Evolutionary conservation across 192 early-diverging fungal genomes (phyloP).

Genomic region (Coemansia sp.): DNA sequence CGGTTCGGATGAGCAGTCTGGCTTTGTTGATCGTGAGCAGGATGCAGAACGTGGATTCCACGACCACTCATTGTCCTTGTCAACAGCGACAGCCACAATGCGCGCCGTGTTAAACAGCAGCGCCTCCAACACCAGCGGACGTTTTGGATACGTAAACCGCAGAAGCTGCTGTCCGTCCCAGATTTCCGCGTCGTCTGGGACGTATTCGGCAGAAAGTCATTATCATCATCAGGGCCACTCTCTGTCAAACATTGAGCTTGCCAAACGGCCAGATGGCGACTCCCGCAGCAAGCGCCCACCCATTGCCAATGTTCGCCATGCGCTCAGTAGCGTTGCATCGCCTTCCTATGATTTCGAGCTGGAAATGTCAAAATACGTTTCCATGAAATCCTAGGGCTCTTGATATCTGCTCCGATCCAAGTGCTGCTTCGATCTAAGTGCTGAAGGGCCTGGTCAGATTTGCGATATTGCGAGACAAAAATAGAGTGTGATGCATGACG

Average conservation of each 20-base stretch:
- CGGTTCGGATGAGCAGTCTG: neutral
- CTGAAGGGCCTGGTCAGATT: too few relatives aligned
- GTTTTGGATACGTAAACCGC: conserved; percentile 8
- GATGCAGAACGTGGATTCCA: neutral
- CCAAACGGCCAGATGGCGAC: neutral
- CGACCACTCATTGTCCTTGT: conserved; percentile 2
- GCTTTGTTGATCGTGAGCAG: neutral
- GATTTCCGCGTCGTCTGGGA: conserved; percentile 7
- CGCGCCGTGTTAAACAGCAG: neutral
- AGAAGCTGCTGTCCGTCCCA: conserved; percentile 19
- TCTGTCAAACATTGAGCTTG: neutral
- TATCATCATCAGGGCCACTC: neutral
- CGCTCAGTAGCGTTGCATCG: conserved; percentile 12
- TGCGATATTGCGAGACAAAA: too few relatives aligned
- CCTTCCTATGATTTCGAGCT: conserved; percentile 26
- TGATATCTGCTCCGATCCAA: too few relatives aligned
- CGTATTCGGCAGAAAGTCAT: conserved; percentile 3
- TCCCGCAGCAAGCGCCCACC: neutral
- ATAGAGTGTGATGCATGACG: too few relatives aligned
- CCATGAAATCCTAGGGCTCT: conserved; percentile 16
- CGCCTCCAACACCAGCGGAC: neutral
- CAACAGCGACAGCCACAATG: conserved; percentile 7
- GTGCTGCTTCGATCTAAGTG: too few relatives aligned
- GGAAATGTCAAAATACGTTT: conserved; percentile 35
- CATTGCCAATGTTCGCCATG: conserved; percentile 5